phyloP scores from a whole-genome alignment of 208 protist species.

The Kentomonas sorsogonicus region DNA sequence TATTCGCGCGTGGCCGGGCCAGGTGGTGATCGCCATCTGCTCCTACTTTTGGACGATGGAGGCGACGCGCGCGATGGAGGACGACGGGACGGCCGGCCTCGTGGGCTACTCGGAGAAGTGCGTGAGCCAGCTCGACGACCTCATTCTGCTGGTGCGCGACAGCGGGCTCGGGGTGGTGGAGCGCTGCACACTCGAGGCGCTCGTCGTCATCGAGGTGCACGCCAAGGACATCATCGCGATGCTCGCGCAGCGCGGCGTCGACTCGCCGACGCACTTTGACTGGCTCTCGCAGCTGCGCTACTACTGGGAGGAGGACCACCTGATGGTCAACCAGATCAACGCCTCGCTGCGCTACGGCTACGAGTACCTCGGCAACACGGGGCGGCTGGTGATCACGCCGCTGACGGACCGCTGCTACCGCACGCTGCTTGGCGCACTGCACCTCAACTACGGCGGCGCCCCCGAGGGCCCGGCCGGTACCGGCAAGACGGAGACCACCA shows the following conservation, averaged over 20 bases:
- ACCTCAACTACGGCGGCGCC: constrained; percentile 95
- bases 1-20: constrained; percentile 90
- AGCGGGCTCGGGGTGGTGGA: constrained; percentile 74
- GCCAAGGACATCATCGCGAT: constrained; percentile 90
- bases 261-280: constrained; percentile 91
- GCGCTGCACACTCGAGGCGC: constrained; percentile 89
- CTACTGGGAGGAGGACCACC: constrained; percentile 92
- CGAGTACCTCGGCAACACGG: constrained; percentile 96
- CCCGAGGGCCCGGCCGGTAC: constrained; percentile 97
- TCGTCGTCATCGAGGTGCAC: constrained; percentile 95
- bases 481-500: constrained; percentile 98
- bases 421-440: constrained; percentile 95
- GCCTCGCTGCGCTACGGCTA: constrained; percentile 92
- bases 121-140: constrained; percentile 80
- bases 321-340: constrained; percentile 91
- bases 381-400: constrained; percentile 94
- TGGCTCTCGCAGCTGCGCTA: constrained; percentile 96
- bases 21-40: constrained; percentile 90
- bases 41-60: constrained; percentile 93
- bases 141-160: constrained; percentile 91
- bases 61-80: constrained; percentile 84
- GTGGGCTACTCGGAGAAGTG: constrained; percentile 89
- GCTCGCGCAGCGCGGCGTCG: constrained; percentile 88
- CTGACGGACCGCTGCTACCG: constrained; percentile 95
- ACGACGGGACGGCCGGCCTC: constrained; percentile 78